Base-by-base conservation (phyloP, 148 eudicot genomes). In the Camellia japonica region DNA sequence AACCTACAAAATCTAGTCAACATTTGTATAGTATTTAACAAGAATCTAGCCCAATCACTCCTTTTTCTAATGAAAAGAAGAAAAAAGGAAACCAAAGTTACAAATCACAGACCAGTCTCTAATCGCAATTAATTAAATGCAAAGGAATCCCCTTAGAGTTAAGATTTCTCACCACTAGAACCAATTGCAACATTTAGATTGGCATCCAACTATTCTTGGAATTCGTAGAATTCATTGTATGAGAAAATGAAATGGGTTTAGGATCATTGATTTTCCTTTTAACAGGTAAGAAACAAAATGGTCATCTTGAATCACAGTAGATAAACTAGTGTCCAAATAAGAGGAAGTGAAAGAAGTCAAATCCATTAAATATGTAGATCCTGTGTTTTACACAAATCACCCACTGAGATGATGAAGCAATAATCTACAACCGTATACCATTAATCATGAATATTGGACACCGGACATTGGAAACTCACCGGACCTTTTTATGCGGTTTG, bases 401-500 rank as follows among this genome's bases (percentile, higher is more conserved):
- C 77, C 51, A 64, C 47, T 73, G 23, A 63, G 55, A 81, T 66
- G 76, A 60, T 70, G 7, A 71, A 76, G 47, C 62, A 74, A 81
- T 60, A 13, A 71, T 16, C 44, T 82, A 70, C 76, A 82, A 69
- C 41, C 49, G 77, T 63, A 51, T 51, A 51, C 16, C 4, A 44
- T 64, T 47, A 71, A 68, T 61, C 60, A 70, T 13, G 44, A 69
- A 71, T 19, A 46, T 38, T 60, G n/a, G 80, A 20, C 69, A 12
- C 23, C 16, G 2, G 54, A 80, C 67, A 80, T 1, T 43, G 41
- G 74, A 78, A 75, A 52, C 88, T 93, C 91, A 90, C 90, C 92
- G 86, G 54, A 79, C 80, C 86, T 86, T 93, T 89, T 82, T 93
- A 77, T 81, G 91, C 44, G 90, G 84, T 81, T 82, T 93, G 51